Base-by-base conservation (phyloP, 768 basidiomycete genomes). In the Rhodotorula diobovata region DNA sequence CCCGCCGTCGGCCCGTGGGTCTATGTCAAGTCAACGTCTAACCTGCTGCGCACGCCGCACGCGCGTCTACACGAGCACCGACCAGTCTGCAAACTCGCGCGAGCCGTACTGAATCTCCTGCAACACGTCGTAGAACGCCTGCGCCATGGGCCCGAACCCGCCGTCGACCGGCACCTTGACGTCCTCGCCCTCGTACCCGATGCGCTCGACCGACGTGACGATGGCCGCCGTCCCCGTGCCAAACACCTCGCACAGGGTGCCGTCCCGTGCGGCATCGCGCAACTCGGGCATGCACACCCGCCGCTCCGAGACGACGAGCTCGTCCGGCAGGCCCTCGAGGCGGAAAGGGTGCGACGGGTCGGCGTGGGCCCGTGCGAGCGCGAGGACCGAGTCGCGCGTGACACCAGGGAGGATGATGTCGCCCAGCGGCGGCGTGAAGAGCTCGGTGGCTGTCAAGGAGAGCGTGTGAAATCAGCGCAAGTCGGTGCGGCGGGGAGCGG, bases 401-500 rank as follows among this genome's bases (percentile, higher is more conserved):
- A 97, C 87, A 57, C 94, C 78, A 3, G 93, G 93, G 6, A 98
- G 86, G 76, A 96, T 91, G 80, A 90, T 89, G 57, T 92, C 93
- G 78, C 90, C 90, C 71, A 96, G 82, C 18, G 91, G 89, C 5
- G 93, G 90, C 0, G 95, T 95, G 70, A 90, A 84, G 62, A 96
- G 84, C 79, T 97, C 92, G 68, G 86, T 79, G 28, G 83, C 88
- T 67, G 58, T 7, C 8, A 21, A 55, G n/a, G n/a, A 32, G 30
- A 39, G 12, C 11, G 5, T 4, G 58, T 35, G 35, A 65, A 46
- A 15, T 23, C 25, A 23, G 18, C 5, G 10, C 15, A 20, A 6
- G 21, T 11, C 16, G 60, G 41, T 15, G 41, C 4, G 45, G 45
- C 35, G 20, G 37, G 10, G 25, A 35, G 37, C 0, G 5, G 18